Evolutionary conservation across 257 asterid genomes (phyloP), one percentile per base, ranked within the genome.

Genomic region (Primulina huaijiensis): DNA sequence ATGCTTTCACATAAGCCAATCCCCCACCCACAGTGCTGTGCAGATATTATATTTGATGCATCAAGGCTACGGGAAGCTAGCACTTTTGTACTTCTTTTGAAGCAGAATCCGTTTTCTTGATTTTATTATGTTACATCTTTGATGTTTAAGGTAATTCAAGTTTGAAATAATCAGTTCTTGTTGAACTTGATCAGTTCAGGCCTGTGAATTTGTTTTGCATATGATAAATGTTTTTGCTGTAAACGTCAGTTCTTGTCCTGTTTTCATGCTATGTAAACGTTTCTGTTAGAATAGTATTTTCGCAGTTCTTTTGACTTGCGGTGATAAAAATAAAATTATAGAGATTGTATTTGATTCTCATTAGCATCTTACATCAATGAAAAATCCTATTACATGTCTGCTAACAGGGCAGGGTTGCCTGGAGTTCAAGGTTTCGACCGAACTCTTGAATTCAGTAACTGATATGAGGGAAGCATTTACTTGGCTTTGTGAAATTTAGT

Each of bases 401-500:
- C 69, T 46, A 30, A 33, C 69, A 52, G 62, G 70, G 55, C n/a
- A 52, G 62, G 70, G 55, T 11, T 60, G 57, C 21, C 57, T 50
- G 57, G 57, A 67, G 19, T 67, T 17, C 34, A 5, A 17, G 17
- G 25, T 16, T 30, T 53, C 0, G 19, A 19, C 46, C 38, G 53
- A 43, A 56, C 16, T 67, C 57, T 27, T 62, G 40, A 9, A 21
- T n/a, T 67, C 4, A 5, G 20, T 60, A 65, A 9, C 19, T 72
- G 37, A 34, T 55, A 75, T 30, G 66, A 29, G 40, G 55, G 8
- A 56, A 53, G 10, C 30, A 21, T 60, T 40, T 62, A 23, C 71
- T 60, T 61, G 79, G 58, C 62, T 75, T 78, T 60, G 60, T 71
- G 80, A 81, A 71, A 67, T 38, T 64, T 64, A 65, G 69, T 71